Evolutionary conservation across 129 eudicot genomes (phyloP).

Genomic region (Centaurea solstitialis): DNA sequence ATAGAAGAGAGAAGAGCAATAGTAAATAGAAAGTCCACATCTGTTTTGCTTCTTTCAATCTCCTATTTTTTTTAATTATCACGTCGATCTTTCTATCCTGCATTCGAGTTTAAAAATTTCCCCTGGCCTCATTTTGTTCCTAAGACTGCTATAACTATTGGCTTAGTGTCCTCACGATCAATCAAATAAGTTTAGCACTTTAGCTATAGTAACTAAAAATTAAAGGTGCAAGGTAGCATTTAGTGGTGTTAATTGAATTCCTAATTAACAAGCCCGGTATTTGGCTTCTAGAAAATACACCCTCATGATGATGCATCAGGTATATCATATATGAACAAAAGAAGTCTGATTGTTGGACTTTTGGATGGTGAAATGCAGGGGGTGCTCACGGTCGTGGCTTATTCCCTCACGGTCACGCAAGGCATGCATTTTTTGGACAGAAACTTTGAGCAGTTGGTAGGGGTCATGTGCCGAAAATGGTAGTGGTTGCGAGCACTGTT

Average conservation of each 20-base stretch:
- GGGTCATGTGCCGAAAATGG: background rate
- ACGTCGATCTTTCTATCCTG: slow-evolving; percentile 1
- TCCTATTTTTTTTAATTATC: background rate
- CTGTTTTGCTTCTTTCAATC: background rate
- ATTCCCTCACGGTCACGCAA: background rate
- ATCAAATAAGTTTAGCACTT: background rate
- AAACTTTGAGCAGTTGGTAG: too few species aligned
- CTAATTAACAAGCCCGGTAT: slow-evolving; percentile 2
- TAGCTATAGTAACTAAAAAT: background rate
- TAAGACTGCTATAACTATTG: background rate
- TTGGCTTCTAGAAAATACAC: background rate
- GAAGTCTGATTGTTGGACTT: background rate
- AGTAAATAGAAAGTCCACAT: background rate
- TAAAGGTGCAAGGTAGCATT: background rate
- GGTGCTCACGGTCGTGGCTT: background rate
- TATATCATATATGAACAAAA: background rate
- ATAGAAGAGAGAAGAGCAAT: background rate
- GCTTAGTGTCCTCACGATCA: background rate
- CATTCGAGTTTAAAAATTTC: background rate
- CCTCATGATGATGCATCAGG: background rate
- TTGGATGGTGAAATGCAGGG: background rate
- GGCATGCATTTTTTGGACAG: too few species aligned
- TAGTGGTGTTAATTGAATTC: background rate
- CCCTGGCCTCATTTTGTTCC: background rate
- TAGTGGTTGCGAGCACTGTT: background rate